Conservation (phyloP, 768 basidiomycete species). For the Termitomyces bulborhizus region DNA sequence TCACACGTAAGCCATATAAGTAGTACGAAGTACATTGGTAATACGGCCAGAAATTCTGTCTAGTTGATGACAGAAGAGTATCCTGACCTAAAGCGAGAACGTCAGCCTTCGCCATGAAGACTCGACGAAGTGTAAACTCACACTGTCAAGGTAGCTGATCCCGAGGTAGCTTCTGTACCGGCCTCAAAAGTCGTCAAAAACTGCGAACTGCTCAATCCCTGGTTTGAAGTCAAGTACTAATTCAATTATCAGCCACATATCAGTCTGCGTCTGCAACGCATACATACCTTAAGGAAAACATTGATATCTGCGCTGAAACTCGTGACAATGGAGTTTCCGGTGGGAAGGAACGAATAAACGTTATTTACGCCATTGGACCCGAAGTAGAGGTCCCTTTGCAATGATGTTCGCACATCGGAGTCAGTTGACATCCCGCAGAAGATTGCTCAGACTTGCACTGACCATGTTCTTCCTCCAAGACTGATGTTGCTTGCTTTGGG, state of each 20-base stretch:
- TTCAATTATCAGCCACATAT: background rate
- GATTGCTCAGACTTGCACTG: slow-evolving; percentile 1
- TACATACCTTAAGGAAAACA: slow-evolving; percentile 40
- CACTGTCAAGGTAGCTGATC: slow-evolving; percentile 50
- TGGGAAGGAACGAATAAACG: slow-evolving; percentile 45
- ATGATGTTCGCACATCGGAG: background rate
- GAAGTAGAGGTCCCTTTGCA: slow-evolving; percentile 43
- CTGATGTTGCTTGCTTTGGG: slow-evolving; percentile 38
- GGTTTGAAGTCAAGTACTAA: slow-evolving; percentile 45
- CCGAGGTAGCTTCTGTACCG: slow-evolving; percentile 58
- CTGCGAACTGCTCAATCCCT: slow-evolving; percentile 42
- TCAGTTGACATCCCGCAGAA: background rate
- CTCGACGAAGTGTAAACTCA: slow-evolving; percentile 20
- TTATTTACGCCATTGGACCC: slow-evolving; percentile 51
- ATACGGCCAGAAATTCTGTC: too few species aligned
- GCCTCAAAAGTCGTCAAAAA: slow-evolving; percentile 55
- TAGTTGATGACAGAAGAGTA: slow-evolving; percentile 2
- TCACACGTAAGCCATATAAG: background rate
- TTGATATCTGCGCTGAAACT: slow-evolving; percentile 51
- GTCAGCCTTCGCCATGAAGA: background rate
- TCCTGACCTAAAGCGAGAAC: background rate
- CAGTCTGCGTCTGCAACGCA: background rate
- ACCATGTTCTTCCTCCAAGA: slow-evolving; percentile 50
- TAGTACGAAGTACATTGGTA: background rate
- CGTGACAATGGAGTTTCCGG: slow-evolving; percentile 27